Evolutionary conservation across 441 rosid species (phyloP), one percentile per base, ranked within the genome.

Genomic region (Gossypium aridum): DNA sequence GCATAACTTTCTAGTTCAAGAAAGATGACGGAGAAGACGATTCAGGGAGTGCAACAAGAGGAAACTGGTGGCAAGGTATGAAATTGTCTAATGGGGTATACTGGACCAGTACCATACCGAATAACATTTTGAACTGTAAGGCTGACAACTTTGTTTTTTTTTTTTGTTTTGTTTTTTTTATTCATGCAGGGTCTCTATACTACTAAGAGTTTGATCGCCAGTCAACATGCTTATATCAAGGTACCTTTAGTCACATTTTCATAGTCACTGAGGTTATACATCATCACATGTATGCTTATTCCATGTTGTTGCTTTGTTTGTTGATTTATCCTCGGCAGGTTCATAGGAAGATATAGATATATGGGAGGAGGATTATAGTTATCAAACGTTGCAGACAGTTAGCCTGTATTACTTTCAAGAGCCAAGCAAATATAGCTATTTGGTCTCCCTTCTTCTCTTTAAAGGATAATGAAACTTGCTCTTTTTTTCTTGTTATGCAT

Each of bases 1-100:
- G 22, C 31, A 37, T 64, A 20, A 23, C 53, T 53, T 77, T 74
- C 23, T 59, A 90, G 96, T 73, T 77, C 64, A 92, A 87, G 84
- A 84, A 84, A 75, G 97, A 90, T 1, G 89, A 80, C 10, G 81
- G 85, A 3, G 97, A 93, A 79, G 97, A 93, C 78, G 97, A 92
- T 69, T 76, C 96, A 0, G 94, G 89, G 73, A 83, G 84, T 73
- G 97, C 97, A 72, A 87, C 94, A 5, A 88, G 97, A 81, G 98
- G 97, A 72, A 89, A 92, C 73, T 94, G 98, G 97, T 94, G 97
- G 97, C 86, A 87, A 88, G 98, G 98, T 94, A 14, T 64, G 59
- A 39, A 13, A 31, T 54, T 31, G 37, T 54, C 20, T 5, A 16
- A 45, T 59, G 3, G 3, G 2, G 28, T 47, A 28, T 20, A 22